Conservation (phyloP, 495 filamentous ascomycete species). For the Annulohypoxylon nitens region DNA sequence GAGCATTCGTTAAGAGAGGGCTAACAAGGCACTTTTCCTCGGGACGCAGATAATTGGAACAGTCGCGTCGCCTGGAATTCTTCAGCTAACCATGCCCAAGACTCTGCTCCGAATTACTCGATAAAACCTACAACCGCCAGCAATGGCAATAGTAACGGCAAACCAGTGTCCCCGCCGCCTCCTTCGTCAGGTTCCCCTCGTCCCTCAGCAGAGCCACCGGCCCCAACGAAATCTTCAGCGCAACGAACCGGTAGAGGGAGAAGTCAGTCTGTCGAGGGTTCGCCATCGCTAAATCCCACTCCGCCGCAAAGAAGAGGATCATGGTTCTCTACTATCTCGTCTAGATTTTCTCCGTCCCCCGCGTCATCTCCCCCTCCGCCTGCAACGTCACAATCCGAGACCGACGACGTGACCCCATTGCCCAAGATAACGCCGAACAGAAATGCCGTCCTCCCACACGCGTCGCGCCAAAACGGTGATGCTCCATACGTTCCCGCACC, state of each 20-base stretch:
- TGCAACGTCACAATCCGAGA: slow-evolving; percentile 60
- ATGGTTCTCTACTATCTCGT: slow-evolving; percentile 93
- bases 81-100: slow-evolving; percentile 32
- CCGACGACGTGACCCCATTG: slow-evolving; percentile 67
- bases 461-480: slow-evolving; percentile 61
- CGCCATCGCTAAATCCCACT: slow-evolving; percentile 35
- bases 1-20: background rate
- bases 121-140: slow-evolving; percentile 29
- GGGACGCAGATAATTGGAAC: slow-evolving; percentile 35
- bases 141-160: slow-evolving; percentile 46
- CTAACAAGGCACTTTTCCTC: slow-evolving; percentile 26
- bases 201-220: slow-evolving; percentile 24
- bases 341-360: slow-evolving; percentile 86
- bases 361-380: slow-evolving; percentile 58
- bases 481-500: slow-evolving; percentile 76
- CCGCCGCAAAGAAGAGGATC: slow-evolving; percentile 74
- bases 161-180: slow-evolving; percentile 19
- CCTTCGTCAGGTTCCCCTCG: slow-evolving; percentile 14
- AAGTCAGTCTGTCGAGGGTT: slow-evolving; percentile 41
- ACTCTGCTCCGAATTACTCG: slow-evolving; percentile 33
- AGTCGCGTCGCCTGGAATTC: slow-evolving; percentile 35
- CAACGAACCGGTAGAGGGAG: slow-evolving; percentile 42
- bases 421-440: slow-evolving; percentile 65
- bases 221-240: slow-evolving; percentile 44
- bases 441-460: slow-evolving; percentile 67